Evolutionary conservation across 345 rosid genomes (phyloP).

Genomic region (Hirschfeldia incana): DNA sequence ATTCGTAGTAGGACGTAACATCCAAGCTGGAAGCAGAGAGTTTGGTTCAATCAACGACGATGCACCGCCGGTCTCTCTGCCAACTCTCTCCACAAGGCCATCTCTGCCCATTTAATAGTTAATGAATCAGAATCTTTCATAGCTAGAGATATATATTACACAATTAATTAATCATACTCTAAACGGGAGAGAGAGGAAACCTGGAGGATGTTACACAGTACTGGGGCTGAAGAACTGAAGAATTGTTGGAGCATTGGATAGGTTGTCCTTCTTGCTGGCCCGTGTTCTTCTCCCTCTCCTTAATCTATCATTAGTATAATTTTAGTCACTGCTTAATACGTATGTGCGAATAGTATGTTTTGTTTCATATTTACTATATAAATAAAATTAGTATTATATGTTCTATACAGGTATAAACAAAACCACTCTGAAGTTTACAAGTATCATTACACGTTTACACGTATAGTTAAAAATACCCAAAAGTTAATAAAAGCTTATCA

Average conservation of each 20-base stretch:
- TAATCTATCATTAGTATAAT: constrained; percentile 48
- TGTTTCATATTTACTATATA: not conserved
- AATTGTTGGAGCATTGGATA: constrained; percentile 40
- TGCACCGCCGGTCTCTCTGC: constrained; percentile 14
- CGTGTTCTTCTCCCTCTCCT: constrained; percentile 64
- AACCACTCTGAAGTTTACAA: not conserved
- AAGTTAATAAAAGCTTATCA: not conserved
- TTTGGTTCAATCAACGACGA: constrained; percentile 27
- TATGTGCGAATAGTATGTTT: not conserved
- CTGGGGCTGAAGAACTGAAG: constrained; percentile 44
- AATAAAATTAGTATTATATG: not conserved
- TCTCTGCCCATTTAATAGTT: constrained; percentile 26
- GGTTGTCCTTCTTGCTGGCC: constrained; percentile 44
- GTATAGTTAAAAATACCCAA: not conserved
- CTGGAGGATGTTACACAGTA: constrained; percentile 45
- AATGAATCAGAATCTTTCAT: constrained; percentile 3
- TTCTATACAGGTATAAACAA: not conserved
- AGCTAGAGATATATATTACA: not conserved
- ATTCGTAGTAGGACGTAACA: constrained; percentile 32
- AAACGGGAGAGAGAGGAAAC: constrained; percentile 37
- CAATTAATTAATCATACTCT: not conserved
- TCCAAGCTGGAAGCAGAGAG: constrained; percentile 41
- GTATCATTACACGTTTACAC: too few species aligned
- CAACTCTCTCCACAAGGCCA: constrained; percentile 31
- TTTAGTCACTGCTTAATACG: not conserved